A percentile compares a stretch with the other conserved stretches of the same genome.
phyloP scores from a whole-genome alignment of 805 yeast genomes.

The Saccharomyces eubayanus region DNA sequence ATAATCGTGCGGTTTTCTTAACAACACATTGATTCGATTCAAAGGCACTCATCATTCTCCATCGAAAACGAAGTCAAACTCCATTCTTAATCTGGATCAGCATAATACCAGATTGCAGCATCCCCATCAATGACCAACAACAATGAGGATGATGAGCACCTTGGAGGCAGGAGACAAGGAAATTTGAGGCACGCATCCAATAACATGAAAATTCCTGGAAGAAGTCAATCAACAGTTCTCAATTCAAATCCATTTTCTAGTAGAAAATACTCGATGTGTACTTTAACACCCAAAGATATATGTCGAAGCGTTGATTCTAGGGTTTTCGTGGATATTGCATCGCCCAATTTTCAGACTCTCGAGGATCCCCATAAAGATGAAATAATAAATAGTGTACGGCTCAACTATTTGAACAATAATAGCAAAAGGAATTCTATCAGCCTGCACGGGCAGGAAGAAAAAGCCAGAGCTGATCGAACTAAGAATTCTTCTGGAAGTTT shows the following conservation, averaged over 20 bases:
- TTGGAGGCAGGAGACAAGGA: neutral
- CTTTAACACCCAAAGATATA: conserved; percentile 1
- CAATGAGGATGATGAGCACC: neutral
- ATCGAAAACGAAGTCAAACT: neutral
- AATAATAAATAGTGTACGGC: conserved; percentile 26
- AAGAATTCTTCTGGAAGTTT: neutral
- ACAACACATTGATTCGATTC: neutral
- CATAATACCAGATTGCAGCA: neutral
- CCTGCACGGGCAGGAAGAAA: neutral
- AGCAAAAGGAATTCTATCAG: neutral
- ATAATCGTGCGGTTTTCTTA: neutral
- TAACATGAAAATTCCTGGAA: neutral
- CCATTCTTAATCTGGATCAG: neutral
- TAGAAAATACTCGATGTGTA: conserved; percentile 8
- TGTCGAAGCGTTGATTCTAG: conserved; percentile 17
- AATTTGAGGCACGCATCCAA: neutral
- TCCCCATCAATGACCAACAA: neutral
- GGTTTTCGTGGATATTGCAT: conserved; percentile 22
- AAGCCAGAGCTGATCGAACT: neutral
- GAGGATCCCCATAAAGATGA: conserved; percentile 22
- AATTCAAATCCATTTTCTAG: conserved; percentile 7
- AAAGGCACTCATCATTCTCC: neutral
- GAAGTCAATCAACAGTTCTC: conserved; percentile 5
- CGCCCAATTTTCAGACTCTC: conserved; percentile 28
- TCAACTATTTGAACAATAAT: conserved; percentile 21